phyloP scores from a whole-genome alignment of 2,329 filamentous ascomycete species.

The Monosporascus sp. region DNA sequence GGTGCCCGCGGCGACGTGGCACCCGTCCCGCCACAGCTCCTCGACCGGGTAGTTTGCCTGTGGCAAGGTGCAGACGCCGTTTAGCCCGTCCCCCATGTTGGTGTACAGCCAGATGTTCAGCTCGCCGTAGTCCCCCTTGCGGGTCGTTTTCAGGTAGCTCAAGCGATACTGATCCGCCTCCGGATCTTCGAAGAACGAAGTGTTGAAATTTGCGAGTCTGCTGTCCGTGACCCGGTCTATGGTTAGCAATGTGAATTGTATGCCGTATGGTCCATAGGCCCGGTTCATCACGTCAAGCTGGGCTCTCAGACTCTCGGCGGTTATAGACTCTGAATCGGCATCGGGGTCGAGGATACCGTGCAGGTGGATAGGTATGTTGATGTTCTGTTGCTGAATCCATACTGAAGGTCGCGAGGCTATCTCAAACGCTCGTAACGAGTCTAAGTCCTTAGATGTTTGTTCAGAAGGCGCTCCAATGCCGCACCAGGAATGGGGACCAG shows the following conservation, averaged over 20 bases:
- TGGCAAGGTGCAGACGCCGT: not conserved
- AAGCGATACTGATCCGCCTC: not conserved
- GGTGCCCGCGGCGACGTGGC: constrained; percentile 21
- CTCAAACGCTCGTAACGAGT: not conserved
- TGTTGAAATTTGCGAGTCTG: not conserved
- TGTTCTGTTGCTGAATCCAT: not conserved
- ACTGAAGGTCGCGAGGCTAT: not conserved
- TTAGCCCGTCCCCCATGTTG: not conserved
- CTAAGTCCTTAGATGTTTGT: not conserved
- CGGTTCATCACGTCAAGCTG: not conserved
- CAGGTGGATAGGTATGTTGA: not conserved
- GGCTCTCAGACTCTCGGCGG: not conserved
- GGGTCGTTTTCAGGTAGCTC: not conserved
- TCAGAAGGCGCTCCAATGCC: not conserved
- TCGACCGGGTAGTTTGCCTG: not conserved
- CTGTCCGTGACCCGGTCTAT: not conserved
- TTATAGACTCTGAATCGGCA: not conserved
- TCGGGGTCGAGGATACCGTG: not conserved
- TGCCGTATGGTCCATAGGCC: not conserved
- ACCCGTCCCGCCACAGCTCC: constrained; percentile 10
- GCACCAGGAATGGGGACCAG: not conserved
- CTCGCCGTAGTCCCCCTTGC: not conserved
- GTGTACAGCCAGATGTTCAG: not conserved
- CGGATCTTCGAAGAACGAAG: not conserved
- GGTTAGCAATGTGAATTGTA: not conserved